A percentile compares a stretch with the other conserved stretches of the same genome.
Conservation (phyloP, 2,329 filamentous ascomycete genomes). For the Diaporthe citrichinensis region DNA sequence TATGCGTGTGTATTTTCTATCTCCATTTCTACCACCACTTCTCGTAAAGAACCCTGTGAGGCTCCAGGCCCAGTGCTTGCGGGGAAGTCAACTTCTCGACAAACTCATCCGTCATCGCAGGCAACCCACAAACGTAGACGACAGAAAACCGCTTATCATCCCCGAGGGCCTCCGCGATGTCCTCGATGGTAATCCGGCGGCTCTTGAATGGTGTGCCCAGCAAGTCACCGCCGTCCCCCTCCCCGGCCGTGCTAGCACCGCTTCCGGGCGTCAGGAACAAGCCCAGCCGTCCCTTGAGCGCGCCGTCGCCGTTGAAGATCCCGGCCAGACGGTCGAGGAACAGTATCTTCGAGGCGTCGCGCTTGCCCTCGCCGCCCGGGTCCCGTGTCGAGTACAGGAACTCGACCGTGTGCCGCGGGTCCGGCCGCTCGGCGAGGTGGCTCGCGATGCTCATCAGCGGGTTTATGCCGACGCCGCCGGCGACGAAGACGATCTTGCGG, state of each 20-base stretch:
- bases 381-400: constrained; percentile 74
- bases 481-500: constrained; percentile 78
- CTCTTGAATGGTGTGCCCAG: constrained; percentile 49
- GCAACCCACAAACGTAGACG: constrained; percentile 78
- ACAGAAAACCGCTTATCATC: constrained; percentile 58
- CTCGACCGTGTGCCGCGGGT: constrained; percentile 59
- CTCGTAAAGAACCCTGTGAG: constrained; percentile 51
- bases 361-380: constrained; percentile 43
- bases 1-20: not conserved
- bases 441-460: constrained; percentile 82
- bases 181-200: constrained; percentile 59
- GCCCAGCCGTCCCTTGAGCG: constrained; percentile 56
- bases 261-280: constrained; percentile 63
- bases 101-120: constrained; percentile 77
- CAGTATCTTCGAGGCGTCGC: constrained; percentile 56
- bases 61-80: constrained; percentile 46
- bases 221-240: constrained; percentile 38
- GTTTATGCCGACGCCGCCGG: constrained; percentile 87
- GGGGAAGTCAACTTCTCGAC: constrained; percentile 61
- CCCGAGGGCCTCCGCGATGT: constrained; percentile 58
- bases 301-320: constrained; percentile 54
- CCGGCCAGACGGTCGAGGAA: constrained; percentile 64
- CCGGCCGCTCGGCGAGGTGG: constrained; percentile 63
- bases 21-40: constrained; percentile 54
- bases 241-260: constrained; percentile 31